Conservation (phyloP, 2,329 filamentous ascomycete genomes). For the Colletotrichum cuscutae region DNA sequence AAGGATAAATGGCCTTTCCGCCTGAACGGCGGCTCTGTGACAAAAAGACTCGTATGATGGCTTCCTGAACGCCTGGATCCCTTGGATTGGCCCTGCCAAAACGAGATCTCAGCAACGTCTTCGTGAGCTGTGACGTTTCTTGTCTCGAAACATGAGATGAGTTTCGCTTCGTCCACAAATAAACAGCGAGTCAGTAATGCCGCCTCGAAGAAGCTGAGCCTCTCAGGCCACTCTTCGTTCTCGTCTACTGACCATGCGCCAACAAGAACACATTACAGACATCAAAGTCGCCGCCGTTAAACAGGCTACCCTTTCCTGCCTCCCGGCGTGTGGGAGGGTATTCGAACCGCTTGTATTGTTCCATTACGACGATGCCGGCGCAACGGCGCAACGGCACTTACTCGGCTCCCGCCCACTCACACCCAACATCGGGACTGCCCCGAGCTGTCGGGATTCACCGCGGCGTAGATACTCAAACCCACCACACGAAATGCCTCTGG, state of each 20-base stretch:
- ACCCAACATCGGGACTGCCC: slow-evolving; percentile 1
- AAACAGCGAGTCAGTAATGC: slow-evolving; percentile 23
- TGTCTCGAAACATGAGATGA: slow-evolving; percentile 30
- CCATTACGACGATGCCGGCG: neutral
- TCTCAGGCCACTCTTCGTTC: neutral
- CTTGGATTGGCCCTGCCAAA: neutral
- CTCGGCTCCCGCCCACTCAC: neutral
- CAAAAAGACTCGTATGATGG: neutral
- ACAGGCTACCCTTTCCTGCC: slow-evolving; percentile 12
- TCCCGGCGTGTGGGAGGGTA: neutral
- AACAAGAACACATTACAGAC: neutral
- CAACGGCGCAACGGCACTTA: slow-evolving; percentile 18
- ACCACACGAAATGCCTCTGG: slow-evolving; percentile 28
- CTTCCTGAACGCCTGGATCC: neutral
- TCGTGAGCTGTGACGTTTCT: slow-evolving; percentile 21
- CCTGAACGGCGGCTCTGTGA: neutral
- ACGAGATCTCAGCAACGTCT: neutral
- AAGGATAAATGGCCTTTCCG: neutral
- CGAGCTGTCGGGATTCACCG: slow-evolving; percentile 11
- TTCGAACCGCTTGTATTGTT: neutral
- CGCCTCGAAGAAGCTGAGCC: neutral
- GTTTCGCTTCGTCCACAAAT: slow-evolving; percentile 29
- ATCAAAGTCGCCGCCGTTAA: neutral
- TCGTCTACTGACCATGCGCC: neutral
- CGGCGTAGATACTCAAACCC: slow-evolving; percentile 22